Evolutionary conservation across 2,329 filamentous ascomycete genomes (phyloP).

Genomic region (Claviceps digitariae): DNA sequence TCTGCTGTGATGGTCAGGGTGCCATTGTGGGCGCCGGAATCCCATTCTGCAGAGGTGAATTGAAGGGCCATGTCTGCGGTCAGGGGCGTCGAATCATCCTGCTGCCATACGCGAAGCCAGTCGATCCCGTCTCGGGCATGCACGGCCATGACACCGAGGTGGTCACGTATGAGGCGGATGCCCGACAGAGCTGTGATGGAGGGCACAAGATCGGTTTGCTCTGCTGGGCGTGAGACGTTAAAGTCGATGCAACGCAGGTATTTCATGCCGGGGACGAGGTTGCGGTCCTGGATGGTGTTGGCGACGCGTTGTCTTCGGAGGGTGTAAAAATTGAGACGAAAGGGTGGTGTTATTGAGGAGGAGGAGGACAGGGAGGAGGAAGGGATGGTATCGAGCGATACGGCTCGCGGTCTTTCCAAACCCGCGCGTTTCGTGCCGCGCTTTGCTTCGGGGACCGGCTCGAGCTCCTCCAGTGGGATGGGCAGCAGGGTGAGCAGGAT

Average conservation of each 20-base stretch:
- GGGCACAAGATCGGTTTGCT: not conserved
- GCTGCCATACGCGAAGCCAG: conserved; percentile 6
- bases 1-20: not conserved
- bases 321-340: conserved; percentile 6
- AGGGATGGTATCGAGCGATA: not conserved
- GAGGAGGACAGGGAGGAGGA: not conserved
- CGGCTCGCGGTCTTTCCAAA: conserved; percentile 2
- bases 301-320: conserved; percentile 2
- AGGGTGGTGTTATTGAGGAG: not conserved
- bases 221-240: not conserved
- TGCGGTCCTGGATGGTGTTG: not conserved
- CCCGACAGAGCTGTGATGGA: not conserved
- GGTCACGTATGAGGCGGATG: conserved; percentile 4
- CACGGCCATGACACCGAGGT: conserved; percentile 3
- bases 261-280: conserved; percentile 2
- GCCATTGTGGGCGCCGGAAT: not conserved
- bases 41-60: conserved; percentile 4
- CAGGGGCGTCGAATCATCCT: not conserved
- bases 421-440: not conserved
- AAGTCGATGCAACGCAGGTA: conserved; percentile 6
- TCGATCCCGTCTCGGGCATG: conserved; percentile 5
- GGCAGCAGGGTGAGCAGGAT: conserved; percentile 5
- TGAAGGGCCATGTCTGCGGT: not conserved
- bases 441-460: not conserved
- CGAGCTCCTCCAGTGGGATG: conserved; percentile 6